Base-by-base conservation (phyloP, 768 basidiomycete genomes). In the Mycena latifolia region DNA sequence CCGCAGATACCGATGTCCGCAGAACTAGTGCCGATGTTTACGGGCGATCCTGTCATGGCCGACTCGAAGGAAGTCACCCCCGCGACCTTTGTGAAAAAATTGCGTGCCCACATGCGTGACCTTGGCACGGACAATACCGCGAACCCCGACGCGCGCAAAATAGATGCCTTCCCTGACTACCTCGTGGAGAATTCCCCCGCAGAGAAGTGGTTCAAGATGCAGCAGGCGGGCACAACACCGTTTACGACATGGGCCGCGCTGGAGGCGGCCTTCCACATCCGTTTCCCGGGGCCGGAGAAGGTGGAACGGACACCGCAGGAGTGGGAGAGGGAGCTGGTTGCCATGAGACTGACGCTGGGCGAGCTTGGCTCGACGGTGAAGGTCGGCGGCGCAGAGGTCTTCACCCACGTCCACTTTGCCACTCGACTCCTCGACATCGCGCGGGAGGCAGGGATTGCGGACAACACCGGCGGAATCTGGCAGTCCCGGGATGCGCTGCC, bases 311-410 rank as follows among this genome's bases (percentile, higher is more conserved):
- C 62, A 0, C 9, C 39, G 39, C 59, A 60, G 43, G 71, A 73
- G 41, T 70, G 65, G 55, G 57, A 69, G 58, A 33, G 48, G 8
- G 64, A 68, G 48, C 46, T 73, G 2, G 43, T 18, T 11, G 58
- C 39, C 29, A 58, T 57, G 51, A 70, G 12, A 55, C 53, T 73
- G 18, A 59, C 25, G 25, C 45, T 71, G 52, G 62, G 58, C 0
- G 69, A 68, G 12, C 33, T 72, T 1, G 61, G 54, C 29, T 65
- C 25, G 24, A 66, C 60, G n/a, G 66, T 70, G 9, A 51, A 58
- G 28, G 48, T 72, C 25, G 64, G 62, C 14, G 69, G 61, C 2
- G 10, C 29, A 22, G 45, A 61, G 20, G 56, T 57, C 6, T 27
- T 65, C 61, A 64, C 60, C 4, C 53, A 63, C 45, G 45, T 70